A percentile compares a stretch with the other conserved stretches of the same genome.
phyloP scores from a whole-genome alignment of 441 rosid species.

The Gossypium gossypioides region DNA sequence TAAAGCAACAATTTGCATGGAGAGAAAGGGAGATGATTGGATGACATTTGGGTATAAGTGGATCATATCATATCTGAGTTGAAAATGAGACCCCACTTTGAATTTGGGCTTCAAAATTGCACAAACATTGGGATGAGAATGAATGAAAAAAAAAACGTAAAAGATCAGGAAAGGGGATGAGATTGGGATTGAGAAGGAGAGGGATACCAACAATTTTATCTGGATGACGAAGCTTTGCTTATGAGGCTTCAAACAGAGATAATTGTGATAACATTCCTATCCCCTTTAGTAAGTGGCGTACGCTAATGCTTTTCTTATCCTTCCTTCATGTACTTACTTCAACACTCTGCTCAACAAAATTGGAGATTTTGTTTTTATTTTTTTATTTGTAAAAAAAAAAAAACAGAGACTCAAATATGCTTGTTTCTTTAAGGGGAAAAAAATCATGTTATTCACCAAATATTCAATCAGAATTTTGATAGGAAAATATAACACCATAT shows the following conservation, averaged over 20 bases:
- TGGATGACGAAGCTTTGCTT: conserved; percentile 5
- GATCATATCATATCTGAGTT: neutral
- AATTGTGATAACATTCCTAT: too few species aligned
- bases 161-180: neutral
- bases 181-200: neutral
- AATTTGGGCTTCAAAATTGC: neutral
- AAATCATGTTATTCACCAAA: too few species aligned
- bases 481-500: too few species aligned
- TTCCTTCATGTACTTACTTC: neutral
- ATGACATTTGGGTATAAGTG: conserved; percentile 17
- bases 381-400: neutral
- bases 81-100: conserved; percentile 3
- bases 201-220: neutral
- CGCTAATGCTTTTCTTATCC: neutral
- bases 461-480: too few species aligned
- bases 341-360: neutral
- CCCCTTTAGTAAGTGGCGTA: too few species aligned
- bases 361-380: neutral
- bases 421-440: too few species aligned
- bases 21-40: neutral
- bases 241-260: neutral
- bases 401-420: too few species aligned
- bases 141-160: neutral
- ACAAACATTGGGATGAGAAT: neutral
- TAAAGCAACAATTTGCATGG: neutral